Percentiles rank a stretch among this genome's conserved stretches.
These are phyloP conservation scores for Xylaria grammica DNA, from an alignment of 495 filamentous ascomycete genomes.

Conservation along the genomic window DNA sequence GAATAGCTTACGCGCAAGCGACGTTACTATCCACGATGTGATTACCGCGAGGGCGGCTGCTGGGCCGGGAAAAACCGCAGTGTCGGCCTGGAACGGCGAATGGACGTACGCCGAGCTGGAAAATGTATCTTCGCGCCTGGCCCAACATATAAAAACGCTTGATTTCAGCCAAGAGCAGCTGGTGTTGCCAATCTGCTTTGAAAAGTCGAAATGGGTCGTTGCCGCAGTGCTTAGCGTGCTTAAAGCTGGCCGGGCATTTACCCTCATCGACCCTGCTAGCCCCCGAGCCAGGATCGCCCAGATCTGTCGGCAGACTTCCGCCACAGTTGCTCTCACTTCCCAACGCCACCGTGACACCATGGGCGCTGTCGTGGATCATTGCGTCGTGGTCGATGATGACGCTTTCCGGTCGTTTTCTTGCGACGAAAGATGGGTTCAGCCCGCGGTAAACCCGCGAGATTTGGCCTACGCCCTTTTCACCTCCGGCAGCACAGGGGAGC, in stretches of 20 bases:
- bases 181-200: constrained; percentile 51
- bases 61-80: constrained; percentile 16
- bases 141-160: constrained; percentile 24
- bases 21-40: neutral
- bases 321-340: constrained; percentile 20
- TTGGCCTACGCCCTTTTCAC: constrained; percentile 47
- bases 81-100: constrained; percentile 52
- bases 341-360: neutral
- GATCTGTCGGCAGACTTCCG: constrained; percentile 31
- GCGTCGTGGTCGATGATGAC: constrained; percentile 12
- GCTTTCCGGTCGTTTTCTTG: constrained; percentile 11
- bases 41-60: neutral
- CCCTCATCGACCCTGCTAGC: constrained; percentile 64
- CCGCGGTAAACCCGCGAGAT: constrained; percentile 12
- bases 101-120: constrained; percentile 60
- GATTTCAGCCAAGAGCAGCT: constrained; percentile 18
- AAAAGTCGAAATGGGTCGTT: constrained; percentile 53
- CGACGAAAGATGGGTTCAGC: constrained; percentile 1
- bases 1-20: neutral
- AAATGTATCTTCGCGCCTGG: constrained; percentile 49
- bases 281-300: constrained; percentile 53
- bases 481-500: constrained; percentile 51
- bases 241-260: constrained; percentile 51
- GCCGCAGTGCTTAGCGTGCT: constrained; percentile 52
- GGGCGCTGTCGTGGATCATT: constrained; percentile 2